Evolutionary conservation across 805 yeast genomes (phyloP).

Genomic region (Yamadazyma laniorum): DNA sequence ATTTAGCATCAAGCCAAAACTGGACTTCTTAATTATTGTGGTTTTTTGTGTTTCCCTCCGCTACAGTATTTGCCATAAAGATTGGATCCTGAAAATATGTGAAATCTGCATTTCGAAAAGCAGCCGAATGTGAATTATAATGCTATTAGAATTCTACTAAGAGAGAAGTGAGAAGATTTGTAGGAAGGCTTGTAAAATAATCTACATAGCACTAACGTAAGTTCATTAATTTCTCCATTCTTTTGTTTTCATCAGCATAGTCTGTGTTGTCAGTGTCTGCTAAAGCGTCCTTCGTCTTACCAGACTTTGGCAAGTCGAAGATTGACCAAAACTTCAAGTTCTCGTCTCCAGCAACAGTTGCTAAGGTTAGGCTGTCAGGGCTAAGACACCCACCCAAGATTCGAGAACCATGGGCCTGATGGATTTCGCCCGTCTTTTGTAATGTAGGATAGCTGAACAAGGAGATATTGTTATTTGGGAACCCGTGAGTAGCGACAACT

Average conservation of each 20-base stretch:
- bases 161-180: too few relatives aligned
- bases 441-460: conserved; percentile 84
- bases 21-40: too few relatives aligned
- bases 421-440: conserved; percentile 83
- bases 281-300: conserved; percentile 7
- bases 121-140: too few relatives aligned
- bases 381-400: conserved; percentile 80
- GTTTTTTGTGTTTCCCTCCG: too few relatives aligned
- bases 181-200: too few relatives aligned
- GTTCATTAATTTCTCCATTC: conserved; percentile 27
- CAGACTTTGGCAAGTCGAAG: conserved; percentile 53
- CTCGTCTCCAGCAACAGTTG: conserved; percentile 96
- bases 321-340: conserved; percentile 92
- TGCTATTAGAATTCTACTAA: too few relatives aligned
- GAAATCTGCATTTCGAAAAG: too few relatives aligned
- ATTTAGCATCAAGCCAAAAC: too few relatives aligned
- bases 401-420: conserved; percentile 85
- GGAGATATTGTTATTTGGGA: conserved; percentile 80
- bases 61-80: too few relatives aligned
- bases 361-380: conserved; percentile 87
- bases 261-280: conserved; percentile 15
- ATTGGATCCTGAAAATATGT: too few relatives aligned
- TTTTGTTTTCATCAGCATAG: conserved; percentile 19
- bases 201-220: conserved; percentile 22
- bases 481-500: conserved; percentile 91